Evolutionary conservation across 306 rosid species (phyloP).

Genomic region (Mimosa pudica): DNA sequence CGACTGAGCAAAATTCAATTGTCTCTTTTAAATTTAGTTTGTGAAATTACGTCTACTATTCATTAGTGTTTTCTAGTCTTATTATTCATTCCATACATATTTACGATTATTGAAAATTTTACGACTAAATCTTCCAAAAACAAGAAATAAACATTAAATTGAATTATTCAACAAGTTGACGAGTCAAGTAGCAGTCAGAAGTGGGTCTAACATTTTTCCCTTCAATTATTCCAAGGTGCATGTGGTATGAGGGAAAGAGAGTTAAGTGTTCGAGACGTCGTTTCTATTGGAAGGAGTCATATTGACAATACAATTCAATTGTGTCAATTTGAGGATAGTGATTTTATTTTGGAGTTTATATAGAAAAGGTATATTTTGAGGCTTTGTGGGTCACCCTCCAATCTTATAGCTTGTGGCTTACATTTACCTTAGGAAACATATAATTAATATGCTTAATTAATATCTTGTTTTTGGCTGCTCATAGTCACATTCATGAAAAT

Average conservation of each 20-base stretch:
- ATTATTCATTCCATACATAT: neutral
- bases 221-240: constrained; percentile 28
- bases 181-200: constrained; percentile 11
- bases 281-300: constrained; percentile 10
- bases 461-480: neutral
- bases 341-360: constrained; percentile 24
- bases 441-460: constrained; percentile 16
- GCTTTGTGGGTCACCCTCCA: constrained; percentile 33
- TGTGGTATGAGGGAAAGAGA: constrained; percentile 1
- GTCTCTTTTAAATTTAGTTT: neutral
- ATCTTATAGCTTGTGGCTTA: constrained; percentile 39
- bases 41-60: neutral
- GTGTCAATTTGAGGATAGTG: constrained; percentile 37
- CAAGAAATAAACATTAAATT: neutral
- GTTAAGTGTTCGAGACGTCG: constrained; percentile 32
- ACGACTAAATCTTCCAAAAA: neutral
- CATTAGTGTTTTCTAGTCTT: neutral
- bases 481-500: neutral
- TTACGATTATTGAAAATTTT: neutral
- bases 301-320: neutral
- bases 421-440: neutral
- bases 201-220: neutral
- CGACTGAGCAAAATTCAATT: neutral
- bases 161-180: neutral
- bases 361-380: constrained; percentile 31